These are phyloP conservation scores for Myxozyma udenii DNA, from an alignment of 805 yeast species.

Conservation along the genomic window DNA sequence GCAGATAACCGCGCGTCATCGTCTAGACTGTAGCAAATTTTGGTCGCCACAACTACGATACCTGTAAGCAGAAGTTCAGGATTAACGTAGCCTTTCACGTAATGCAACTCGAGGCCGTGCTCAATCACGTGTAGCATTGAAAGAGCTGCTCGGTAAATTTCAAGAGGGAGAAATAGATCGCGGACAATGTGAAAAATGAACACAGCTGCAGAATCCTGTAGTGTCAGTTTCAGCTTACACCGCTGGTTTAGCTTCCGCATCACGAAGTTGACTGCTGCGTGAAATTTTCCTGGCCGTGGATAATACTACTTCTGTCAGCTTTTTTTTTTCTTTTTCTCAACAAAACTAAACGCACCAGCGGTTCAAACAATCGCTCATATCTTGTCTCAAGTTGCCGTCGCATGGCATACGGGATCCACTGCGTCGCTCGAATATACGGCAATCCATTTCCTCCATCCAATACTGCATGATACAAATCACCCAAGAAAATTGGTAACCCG, in stretches of 20 bases:
- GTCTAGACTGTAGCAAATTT: slow-evolving; percentile 29
- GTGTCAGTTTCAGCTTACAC: slow-evolving; percentile 1
- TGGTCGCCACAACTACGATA: slow-evolving; percentile 20
- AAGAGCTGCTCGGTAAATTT: slow-evolving; percentile 16
- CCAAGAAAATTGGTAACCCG: slow-evolving; percentile 17
- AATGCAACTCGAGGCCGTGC: not conserved
- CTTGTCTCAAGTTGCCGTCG: slow-evolving; percentile 13
- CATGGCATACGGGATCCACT: slow-evolving; percentile 9
- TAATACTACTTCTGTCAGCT: not conserved
- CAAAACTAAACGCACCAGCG: not conserved
- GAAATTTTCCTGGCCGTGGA: slow-evolving; percentile 21
- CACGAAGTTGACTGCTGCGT: not conserved
- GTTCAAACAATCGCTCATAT: slow-evolving; percentile 16
- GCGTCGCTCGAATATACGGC: slow-evolving; percentile 22
- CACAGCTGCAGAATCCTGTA: slow-evolving; percentile 1
- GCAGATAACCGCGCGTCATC: too few relatives aligned
- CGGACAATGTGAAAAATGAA: slow-evolving; percentile 12
- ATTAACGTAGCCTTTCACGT: slow-evolving; percentile 1
- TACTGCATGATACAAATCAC: slow-evolving; percentile 17
- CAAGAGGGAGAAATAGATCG: slow-evolving; percentile 22
- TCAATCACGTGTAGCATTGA: slow-evolving; percentile 2
- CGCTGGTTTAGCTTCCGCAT: slow-evolving; percentile 2
- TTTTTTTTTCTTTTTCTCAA: too few relatives aligned
- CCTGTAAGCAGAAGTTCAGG: slow-evolving; percentile 26
- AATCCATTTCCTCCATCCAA: slow-evolving; percentile 5